Percentiles rank a stretch among this genome's conserved stretches.
phyloP scores from a whole-genome alignment of 805 yeast genomes.

The Huiozyma sinensis region DNA sequence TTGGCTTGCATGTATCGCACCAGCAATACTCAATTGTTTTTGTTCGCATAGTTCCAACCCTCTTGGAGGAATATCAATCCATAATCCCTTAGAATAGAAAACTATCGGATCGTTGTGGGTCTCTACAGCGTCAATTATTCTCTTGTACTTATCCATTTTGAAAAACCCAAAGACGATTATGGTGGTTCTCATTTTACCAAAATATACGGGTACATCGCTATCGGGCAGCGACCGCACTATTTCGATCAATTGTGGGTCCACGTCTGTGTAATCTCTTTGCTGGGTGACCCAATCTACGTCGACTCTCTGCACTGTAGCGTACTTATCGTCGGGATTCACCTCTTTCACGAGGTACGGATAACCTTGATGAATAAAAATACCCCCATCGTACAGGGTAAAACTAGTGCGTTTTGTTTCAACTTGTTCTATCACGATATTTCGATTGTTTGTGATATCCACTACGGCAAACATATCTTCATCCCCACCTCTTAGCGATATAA shows the following conservation, averaged over 20 bases:
- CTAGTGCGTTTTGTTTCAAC: slow-evolving; percentile 82
- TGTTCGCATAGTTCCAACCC: slow-evolving; percentile 48
- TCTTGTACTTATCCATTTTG: slow-evolving; percentile 64
- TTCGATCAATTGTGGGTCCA: slow-evolving; percentile 75
- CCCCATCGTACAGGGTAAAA: slow-evolving; percentile 87
- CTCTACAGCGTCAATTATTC: slow-evolving; percentile 88
- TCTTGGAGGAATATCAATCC: slow-evolving; percentile 76
- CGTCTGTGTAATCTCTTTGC: slow-evolving; percentile 87
- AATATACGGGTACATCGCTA: slow-evolving; percentile 53
- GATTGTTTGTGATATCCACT: slow-evolving; percentile 72
- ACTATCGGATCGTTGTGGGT: slow-evolving; percentile 79
- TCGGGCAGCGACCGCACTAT: slow-evolving; percentile 42
- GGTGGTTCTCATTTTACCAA: slow-evolving; percentile 64
- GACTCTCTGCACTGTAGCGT: slow-evolving; percentile 78
- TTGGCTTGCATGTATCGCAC: slow-evolving; percentile 93
- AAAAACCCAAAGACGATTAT: slow-evolving; percentile 85
- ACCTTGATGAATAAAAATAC: slow-evolving; percentile 90
- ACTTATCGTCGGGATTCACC: slow-evolving; percentile 65
- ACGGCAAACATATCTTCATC: slow-evolving; percentile 81
- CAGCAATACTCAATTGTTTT: slow-evolving; percentile 64
- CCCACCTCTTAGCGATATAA: slow-evolving; percentile 70
- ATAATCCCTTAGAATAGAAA: slow-evolving; percentile 66
- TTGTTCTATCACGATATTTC: slow-evolving; percentile 75
- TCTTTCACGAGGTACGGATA: slow-evolving; percentile 77
- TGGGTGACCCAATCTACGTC: slow-evolving; percentile 90